Base-by-base conservation (phyloP, 2,329 filamentous ascomycete genomes). In the Emmonsiellopsis sp. region DNA sequence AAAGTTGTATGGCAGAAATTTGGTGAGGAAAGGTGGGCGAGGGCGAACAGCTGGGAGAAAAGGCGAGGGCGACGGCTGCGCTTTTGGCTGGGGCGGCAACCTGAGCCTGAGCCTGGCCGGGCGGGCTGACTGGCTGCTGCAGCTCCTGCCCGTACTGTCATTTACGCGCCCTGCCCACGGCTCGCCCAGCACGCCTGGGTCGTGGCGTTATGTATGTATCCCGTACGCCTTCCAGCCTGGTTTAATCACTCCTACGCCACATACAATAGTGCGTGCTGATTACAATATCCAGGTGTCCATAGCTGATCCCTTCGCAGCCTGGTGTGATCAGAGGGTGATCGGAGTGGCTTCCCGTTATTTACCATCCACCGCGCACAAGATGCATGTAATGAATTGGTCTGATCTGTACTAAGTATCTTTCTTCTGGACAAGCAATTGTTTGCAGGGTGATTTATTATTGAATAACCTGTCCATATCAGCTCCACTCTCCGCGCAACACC, bases 1-100 rank as follows among this genome's bases (percentile, higher is more conserved):
- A 55, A 55, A 61, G 58, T 62, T 67, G 66, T 70, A 68, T 68
- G 67, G 66, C 63, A 60, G 60, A 54, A 52, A 60, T 55, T 62
- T 59, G 58, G 58, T 61, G 60, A 58, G 62, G 60, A 62, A 62
- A 64, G 62, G 63, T 66, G 66, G 62, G 63, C 62, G 64, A 60
- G 60, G 58, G 61, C 62, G 61, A 60, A 58, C 57, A 63, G 63
- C 41, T 61, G 62, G 61, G 61, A 57, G 62, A 62, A 65, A 60
- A 61, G 52, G 62, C 55, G 62, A 61, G 61, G 62, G 61, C 56
- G 59, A 57, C 59, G 60, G 60, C 60, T 60, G 58, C 61, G 59
- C 38, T 37, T 43, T 44, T 16, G 35, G 42, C 41, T 49, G 43
- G 7, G 30, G 37, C 10, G 48, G 48, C 37, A 50, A 50, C 16